Conservation (phyloP, 1,284 basidiomycete species). For the Singerocomus rubriflavus region DNA sequence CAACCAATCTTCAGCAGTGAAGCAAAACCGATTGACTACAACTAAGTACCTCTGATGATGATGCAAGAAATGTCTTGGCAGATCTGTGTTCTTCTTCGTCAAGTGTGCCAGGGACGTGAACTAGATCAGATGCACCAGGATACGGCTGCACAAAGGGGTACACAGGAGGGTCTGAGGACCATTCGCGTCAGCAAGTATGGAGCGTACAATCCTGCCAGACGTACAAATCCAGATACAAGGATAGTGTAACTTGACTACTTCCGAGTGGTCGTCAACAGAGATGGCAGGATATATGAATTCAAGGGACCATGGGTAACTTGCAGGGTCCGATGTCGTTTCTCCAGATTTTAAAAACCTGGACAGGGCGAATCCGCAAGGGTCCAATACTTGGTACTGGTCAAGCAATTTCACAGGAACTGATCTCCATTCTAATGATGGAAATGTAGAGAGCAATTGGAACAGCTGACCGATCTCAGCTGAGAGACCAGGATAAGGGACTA, state of each 20-base stretch:
- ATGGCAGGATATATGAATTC: conserved; percentile 25
- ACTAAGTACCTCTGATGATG: conserved; percentile 15
- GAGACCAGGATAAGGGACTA: conserved; percentile 20
- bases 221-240: conserved; percentile 23
- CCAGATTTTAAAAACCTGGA: background rate
- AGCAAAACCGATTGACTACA: background rate
- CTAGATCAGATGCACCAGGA: background rate
- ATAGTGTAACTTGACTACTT: conserved; percentile 9
- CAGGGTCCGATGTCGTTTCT: conserved; percentile 16
- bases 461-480: conserved; percentile 7
- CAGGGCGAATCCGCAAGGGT: conserved; percentile 15
- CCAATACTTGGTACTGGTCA: conserved; percentile 21
- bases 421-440: background rate
- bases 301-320: conserved; percentile 30
- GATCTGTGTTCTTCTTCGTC: conserved; percentile 2
- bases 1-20: conserved; percentile 5
- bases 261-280: conserved; percentile 2
- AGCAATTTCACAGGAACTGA: conserved; percentile 14
- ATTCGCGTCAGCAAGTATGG: background rate
- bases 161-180: conserved; percentile 16
- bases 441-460: background rate
- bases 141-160: conserved; percentile 25
- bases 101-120: conserved; percentile 10
- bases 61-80: conserved; percentile 2
- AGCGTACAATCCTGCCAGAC: background rate